A percentile compares a stretch with the other conserved stretches of the same genome.
Evolutionary conservation across 1,284 basidiomycete species (phyloP).

Genomic region (Ceratobasidium sp.): DNA sequence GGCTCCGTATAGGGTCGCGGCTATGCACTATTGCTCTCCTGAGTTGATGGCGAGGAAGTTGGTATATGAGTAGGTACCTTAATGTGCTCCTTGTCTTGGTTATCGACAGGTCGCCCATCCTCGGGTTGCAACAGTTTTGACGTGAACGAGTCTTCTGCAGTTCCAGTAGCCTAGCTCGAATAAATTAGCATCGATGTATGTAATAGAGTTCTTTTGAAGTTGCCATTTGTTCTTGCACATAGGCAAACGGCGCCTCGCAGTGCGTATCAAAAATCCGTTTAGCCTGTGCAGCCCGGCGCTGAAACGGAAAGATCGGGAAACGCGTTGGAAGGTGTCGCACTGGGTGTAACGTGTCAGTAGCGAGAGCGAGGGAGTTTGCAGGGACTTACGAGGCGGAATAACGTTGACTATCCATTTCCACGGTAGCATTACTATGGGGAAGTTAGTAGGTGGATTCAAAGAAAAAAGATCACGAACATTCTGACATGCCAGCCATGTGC

Average conservation of each 20-base stretch:
- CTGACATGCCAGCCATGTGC: conserved; percentile 2
- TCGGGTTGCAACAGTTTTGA: conserved; percentile 17
- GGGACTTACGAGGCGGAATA: neutral
- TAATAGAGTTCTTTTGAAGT: no score
- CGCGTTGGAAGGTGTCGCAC: conserved; percentile 6
- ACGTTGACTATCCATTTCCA: conserved; percentile 16
- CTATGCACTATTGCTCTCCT: neutral
- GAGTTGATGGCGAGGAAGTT: neutral
- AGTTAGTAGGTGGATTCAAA: neutral
- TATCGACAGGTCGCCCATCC: neutral
- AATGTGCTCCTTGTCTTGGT: neutral
- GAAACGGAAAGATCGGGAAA: neutral
- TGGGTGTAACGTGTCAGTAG: neutral
- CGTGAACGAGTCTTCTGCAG: neutral
- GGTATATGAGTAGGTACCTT: neutral
- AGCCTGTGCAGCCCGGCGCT: neutral
- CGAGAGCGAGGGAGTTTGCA: neutral
- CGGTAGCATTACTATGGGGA: neutral
- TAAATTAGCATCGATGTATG: neutral
- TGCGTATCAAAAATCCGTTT: neutral
- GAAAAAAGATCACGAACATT: neutral
- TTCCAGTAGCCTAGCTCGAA: neutral
- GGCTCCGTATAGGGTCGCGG: conserved; percentile 4
- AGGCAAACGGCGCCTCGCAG: neutral
- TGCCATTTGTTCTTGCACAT: conserved; percentile 7